These are phyloP conservation scores for Ophiostoma angusticollis DNA, from an alignment of 2,329 filamentous ascomycete species.

Conservation along the genomic window DNA sequence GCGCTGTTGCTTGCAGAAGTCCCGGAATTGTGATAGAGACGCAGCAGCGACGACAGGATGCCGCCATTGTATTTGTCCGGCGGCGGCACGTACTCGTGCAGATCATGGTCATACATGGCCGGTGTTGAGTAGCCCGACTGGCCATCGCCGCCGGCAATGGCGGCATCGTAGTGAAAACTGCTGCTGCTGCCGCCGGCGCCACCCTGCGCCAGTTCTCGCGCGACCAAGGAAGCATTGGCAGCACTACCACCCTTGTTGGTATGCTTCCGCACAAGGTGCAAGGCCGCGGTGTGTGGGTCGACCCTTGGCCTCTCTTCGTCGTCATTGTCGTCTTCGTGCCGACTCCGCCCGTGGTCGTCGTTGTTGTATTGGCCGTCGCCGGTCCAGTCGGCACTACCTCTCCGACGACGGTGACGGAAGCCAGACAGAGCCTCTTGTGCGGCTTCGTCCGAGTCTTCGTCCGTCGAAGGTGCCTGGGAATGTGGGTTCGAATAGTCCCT, in stretches of 20 bases:
- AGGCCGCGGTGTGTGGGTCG: slow-evolving; percentile 9
- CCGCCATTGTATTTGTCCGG: slow-evolving; percentile 60
- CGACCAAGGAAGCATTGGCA: background rate
- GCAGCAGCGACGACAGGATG: slow-evolving; percentile 59
- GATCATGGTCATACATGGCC: slow-evolving; percentile 45
- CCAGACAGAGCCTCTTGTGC: background rate
- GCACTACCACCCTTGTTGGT: slow-evolving; percentile 7
- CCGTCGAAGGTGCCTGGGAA: slow-evolving; percentile 18
- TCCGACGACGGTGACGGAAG: slow-evolving; percentile 1
- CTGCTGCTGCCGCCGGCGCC: too few relatives aligned
- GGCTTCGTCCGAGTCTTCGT: slow-evolving; percentile 11
- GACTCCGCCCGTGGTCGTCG: background rate
- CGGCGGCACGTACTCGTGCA: slow-evolving; percentile 47
- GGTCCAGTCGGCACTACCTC: too few relatives aligned
- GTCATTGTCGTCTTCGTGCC: slow-evolving; percentile 2
- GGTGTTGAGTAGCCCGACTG: slow-evolving; percentile 21
- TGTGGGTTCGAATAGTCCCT: slow-evolving; percentile 18
- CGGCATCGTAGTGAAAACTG: slow-evolving; percentile 13
- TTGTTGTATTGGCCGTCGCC: background rate
- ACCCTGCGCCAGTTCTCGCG: background rate
- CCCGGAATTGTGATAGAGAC: slow-evolving; percentile 45
- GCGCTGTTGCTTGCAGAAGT: slow-evolving; percentile 17
- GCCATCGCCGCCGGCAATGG: slow-evolving; percentile 2
- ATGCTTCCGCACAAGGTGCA: slow-evolving; percentile 14
- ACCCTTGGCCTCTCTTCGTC: background rate